These are phyloP conservation scores for Colletotrichum sp. DNA, from an alignment of 2,329 filamentous ascomycete genomes.

Conservation along the genomic window DNA sequence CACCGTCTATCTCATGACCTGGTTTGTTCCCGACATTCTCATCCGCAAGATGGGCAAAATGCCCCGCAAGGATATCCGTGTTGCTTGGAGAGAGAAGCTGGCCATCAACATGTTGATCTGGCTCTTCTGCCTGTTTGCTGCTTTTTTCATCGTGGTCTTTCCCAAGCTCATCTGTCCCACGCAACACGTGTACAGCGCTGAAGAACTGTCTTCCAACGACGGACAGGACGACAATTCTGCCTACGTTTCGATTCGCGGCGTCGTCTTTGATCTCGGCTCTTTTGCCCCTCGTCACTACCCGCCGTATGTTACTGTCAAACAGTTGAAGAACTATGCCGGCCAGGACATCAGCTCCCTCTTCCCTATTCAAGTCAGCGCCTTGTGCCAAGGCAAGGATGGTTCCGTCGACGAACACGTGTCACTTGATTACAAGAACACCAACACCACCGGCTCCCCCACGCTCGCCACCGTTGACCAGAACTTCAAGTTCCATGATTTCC, in stretches of 20 bases:
- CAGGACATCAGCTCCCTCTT: constrained; percentile 88
- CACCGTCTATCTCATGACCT: constrained; percentile 83
- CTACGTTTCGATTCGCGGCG: constrained; percentile 84
- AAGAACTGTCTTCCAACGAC: constrained; percentile 76
- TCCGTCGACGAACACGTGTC: constrained; percentile 73
- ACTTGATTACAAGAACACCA: constrained; percentile 81
- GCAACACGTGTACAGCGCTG: constrained; percentile 83
- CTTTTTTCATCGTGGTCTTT: constrained; percentile 91
- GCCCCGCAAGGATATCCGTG: constrained; percentile 88
- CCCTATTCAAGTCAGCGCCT: constrained; percentile 89
- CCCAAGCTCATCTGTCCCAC: constrained; percentile 88
- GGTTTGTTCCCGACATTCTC: constrained; percentile 83
- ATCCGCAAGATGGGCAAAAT: constrained; percentile 82
- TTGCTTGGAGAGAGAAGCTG: constrained; percentile 96
- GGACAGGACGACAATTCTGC: constrained; percentile 70
- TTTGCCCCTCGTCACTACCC: constrained; percentile 85
- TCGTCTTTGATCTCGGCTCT: constrained; percentile 81
- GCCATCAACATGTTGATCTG: constrained; percentile 99
- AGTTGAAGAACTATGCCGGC: constrained; percentile 82
- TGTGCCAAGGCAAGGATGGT: constrained; percentile 81
- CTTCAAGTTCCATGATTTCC: constrained; percentile 89
- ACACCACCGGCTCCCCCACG: constrained; percentile 71
- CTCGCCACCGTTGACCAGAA: constrained; percentile 74
- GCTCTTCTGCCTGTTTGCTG: constrained; percentile 76
- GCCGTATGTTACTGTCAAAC: constrained; percentile 59